Evolutionary conservation across 768 basidiomycete species (phyloP).

Genomic region (Boletus rubroflammeus): DNA sequence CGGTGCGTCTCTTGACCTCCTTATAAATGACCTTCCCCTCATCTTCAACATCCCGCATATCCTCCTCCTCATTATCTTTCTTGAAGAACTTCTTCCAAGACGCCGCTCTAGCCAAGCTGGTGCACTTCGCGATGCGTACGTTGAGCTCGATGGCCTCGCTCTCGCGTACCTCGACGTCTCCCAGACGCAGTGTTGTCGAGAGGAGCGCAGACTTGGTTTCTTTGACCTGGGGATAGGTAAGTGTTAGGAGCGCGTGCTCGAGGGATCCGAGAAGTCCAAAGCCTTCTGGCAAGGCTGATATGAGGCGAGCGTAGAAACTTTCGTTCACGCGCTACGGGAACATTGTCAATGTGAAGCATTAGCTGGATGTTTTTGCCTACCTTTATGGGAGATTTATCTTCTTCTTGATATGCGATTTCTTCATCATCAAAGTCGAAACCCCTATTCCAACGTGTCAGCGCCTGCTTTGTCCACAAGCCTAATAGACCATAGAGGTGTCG

Average conservation of each 20-base stretch:
- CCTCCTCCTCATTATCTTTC: slow-evolving; percentile 28
- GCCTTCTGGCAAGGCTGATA: slow-evolving; percentile 32
- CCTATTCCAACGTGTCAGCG: slow-evolving; percentile 37
- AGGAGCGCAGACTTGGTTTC: slow-evolving; percentile 62
- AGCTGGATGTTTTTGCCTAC: slow-evolving; percentile 36
- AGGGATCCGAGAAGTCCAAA: slow-evolving; percentile 30
- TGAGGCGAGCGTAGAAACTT: slow-evolving; percentile 56
- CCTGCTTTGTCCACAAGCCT: background rate
- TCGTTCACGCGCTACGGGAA: slow-evolving; percentile 65
- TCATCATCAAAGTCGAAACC: slow-evolving; percentile 88
- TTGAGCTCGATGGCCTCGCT: slow-evolving; percentile 74
- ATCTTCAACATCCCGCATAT: slow-evolving; percentile 25
- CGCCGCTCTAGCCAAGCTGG: slow-evolving; percentile 63
- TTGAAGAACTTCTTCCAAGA: slow-evolving; percentile 61
- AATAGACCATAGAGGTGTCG: background rate
- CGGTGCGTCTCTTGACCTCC: slow-evolving; percentile 42
- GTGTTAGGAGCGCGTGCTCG: slow-evolving; percentile 26
- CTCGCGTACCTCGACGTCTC: slow-evolving; percentile 61
- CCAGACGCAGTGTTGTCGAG: slow-evolving; percentile 69
- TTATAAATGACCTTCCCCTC: slow-evolving; percentile 35
- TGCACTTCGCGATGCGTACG: slow-evolving; percentile 79
- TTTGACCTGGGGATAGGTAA: slow-evolving; percentile 56
- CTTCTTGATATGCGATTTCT: slow-evolving; percentile 56
- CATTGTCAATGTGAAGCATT: background rate
- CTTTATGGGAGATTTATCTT: slow-evolving; percentile 70